A percentile compares a stretch with the other conserved stretches of the same genome.
Evolutionary conservation across 257 asterid genomes (phyloP).

Genomic region (Scutellaria galericulata): DNA sequence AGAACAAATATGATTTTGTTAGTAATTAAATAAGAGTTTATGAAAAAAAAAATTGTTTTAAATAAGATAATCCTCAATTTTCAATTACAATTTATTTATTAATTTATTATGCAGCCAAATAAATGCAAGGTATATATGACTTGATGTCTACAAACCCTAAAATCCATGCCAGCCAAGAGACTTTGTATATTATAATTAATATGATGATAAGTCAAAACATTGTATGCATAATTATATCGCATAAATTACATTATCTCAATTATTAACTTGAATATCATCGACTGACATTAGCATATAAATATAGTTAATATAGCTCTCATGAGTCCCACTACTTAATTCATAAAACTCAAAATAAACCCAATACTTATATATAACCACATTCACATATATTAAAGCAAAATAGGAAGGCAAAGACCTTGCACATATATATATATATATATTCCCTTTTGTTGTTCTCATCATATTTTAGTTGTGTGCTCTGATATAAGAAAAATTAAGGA

Average conservation of each 20-base stretch:
- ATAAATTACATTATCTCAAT: conserved; percentile 34
- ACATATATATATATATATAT: neutral
- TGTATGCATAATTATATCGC: neutral
- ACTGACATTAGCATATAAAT: neutral
- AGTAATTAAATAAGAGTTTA: no score
- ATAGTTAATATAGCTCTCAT: conserved; percentile 27
- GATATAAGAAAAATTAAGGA: neutral
- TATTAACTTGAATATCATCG: neutral
- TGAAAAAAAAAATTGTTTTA: no score
- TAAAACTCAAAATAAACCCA: conserved; percentile 1
- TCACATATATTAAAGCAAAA: no score
- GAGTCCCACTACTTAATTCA: conserved; percentile 32
- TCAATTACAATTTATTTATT: neutral
- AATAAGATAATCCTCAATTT: no score
- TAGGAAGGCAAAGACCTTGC: no score
- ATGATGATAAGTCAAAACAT: conserved; percentile 30
- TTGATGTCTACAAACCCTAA: conserved; percentile 31
- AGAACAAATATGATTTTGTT: no score
- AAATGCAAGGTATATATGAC: conserved; percentile 38
- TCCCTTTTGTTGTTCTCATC: neutral
- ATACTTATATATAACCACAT: neutral
- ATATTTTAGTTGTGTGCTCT: neutral
- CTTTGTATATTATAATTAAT: neutral
- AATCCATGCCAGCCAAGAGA: conserved; percentile 27
- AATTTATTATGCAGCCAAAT: conserved; percentile 9